These are phyloP conservation scores for Malassezia arunalokei DNA, from an alignment of 1,284 basidiomycete genomes.

Conservation along the genomic window DNA sequence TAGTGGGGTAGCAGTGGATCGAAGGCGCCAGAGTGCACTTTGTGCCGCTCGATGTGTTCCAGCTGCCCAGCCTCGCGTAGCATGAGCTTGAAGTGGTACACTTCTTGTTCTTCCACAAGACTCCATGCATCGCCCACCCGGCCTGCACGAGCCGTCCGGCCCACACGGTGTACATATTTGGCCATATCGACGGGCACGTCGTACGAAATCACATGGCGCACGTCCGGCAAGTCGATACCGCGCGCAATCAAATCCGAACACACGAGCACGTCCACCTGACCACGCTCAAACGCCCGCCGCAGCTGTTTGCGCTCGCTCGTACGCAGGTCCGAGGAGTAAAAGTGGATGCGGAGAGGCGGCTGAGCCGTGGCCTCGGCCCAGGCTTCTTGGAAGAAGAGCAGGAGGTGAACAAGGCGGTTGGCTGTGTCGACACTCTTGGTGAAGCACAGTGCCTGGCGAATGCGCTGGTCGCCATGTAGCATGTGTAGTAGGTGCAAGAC, in stretches of 20 bases:
- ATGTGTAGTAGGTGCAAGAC: slow-evolving; percentile 81
- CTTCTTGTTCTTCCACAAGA: slow-evolving; percentile 89
- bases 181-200: slow-evolving; percentile 91
- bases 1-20: slow-evolving; percentile 18
- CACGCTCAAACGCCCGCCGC: slow-evolving; percentile 65
- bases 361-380: slow-evolving; percentile 19
- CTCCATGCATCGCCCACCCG: slow-evolving; percentile 78
- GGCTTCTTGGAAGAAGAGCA: slow-evolving; percentile 62
- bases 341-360: slow-evolving; percentile 48
- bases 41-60: slow-evolving; percentile 20
- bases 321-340: slow-evolving; percentile 75
- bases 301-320: slow-evolving; percentile 63
- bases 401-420: slow-evolving; percentile 63
- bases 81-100: slow-evolving; percentile 39
- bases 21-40: slow-evolving; percentile 17
- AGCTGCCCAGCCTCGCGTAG: slow-evolving; percentile 10
- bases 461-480: slow-evolving; percentile 51
- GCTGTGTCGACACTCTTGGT: slow-evolving; percentile 91
- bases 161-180: slow-evolving; percentile 93
- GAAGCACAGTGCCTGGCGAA: slow-evolving; percentile 73
- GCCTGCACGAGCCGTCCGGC: slow-evolving; percentile 83
- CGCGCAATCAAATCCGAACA: slow-evolving; percentile 91
- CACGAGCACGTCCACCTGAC: slow-evolving; percentile 75
- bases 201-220: slow-evolving; percentile 83
- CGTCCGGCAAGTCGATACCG: slow-evolving; percentile 87